Base-by-base conservation (phyloP, 2,329 filamentous ascomycete genomes). In the Exophiala aquamarina region DNA sequence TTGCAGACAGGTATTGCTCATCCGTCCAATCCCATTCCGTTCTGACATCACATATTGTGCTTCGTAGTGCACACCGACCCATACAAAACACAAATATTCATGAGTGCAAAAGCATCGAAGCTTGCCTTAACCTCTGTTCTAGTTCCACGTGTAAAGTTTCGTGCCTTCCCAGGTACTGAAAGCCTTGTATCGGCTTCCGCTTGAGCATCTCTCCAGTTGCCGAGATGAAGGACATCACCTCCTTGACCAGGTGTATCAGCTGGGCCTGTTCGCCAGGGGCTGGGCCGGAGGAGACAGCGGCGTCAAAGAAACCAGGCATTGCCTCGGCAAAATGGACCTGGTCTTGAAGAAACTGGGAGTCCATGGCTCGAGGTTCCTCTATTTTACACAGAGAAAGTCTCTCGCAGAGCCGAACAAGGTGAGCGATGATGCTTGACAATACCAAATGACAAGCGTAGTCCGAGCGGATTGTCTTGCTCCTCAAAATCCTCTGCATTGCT, bases 391-490 rank as follows among this genome's bases (percentile, higher is more conserved):
- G 37, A 35, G 49, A 55, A 4, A 59, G 39, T 13, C 36, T 39
- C 40, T 59, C 55, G 40, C 55, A 57, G 7, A 58, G 26, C 17
- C 39, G 35, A 0, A 53, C 50, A 17, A 59, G 38, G 35, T 55
- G 49, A 23, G 49, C 50, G 33, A 58, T 41, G 26, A 59, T 57
- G 34, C 41, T 55, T 2, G 57, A 58, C 11, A 59, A 50, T 8
- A 59, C 32, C 41, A 59, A 36, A 13, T 59, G 55, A 32, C 57
- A 59, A 2, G 46, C 41, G 36, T 59, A 59, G 26, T 58, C 47
- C n/a, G 44, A 40, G 10, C 55, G 55, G 15, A 58, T 45, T 13
- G 45, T 50, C 19, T 52, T 41, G 29, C 49, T 52, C 20, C 46
- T 39, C 19, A 59, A 26, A 23, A 59, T 41, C 14, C 55, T 44